These are phyloP conservation scores for Phyllachora maydis DNA, from an alignment of 2,329 filamentous ascomycete species.

Conservation along the genomic window DNA sequence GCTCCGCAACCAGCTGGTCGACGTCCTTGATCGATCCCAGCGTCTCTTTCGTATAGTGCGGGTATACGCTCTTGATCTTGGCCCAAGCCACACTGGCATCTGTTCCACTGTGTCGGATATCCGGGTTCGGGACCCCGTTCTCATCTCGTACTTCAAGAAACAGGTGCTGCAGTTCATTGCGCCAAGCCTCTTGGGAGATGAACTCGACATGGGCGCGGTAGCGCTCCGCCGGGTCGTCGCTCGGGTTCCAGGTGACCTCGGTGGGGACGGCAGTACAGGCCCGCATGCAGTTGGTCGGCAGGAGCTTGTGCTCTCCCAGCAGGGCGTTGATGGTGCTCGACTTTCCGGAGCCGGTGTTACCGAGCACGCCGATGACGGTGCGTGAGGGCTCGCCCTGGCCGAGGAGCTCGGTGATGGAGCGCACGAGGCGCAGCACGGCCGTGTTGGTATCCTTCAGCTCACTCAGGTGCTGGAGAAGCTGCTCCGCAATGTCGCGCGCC, in stretches of 20 bases:
- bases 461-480: background rate
- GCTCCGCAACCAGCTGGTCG: constrained; percentile 19
- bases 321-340: constrained; percentile 40
- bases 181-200: constrained; percentile 27
- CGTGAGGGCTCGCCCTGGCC: constrained; percentile 7
- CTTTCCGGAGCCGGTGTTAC: constrained; percentile 40
- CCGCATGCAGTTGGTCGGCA: constrained; percentile 26
- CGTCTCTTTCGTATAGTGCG: constrained; percentile 14
- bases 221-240: constrained; percentile 10
- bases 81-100: constrained; percentile 19
- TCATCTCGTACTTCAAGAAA: constrained; percentile 24
- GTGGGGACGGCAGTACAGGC: constrained; percentile 41
- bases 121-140: constrained; percentile 12
- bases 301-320: constrained; percentile 31
- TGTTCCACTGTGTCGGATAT: no score
- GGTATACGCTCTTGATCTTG: constrained; percentile 23
- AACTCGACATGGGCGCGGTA: constrained; percentile 33
- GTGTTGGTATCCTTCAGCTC: background rate
- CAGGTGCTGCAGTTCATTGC: constrained; percentile 24
- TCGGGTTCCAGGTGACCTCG: constrained; percentile 34
- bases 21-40: constrained; percentile 15
- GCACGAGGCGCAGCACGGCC: background rate
- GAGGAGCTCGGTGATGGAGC: constrained; percentile 3
- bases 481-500: background rate
- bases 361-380: constrained; percentile 33